Evolutionary conservation across 441 rosid genomes (phyloP).

Genomic region (Macaranga tanarius): DNA sequence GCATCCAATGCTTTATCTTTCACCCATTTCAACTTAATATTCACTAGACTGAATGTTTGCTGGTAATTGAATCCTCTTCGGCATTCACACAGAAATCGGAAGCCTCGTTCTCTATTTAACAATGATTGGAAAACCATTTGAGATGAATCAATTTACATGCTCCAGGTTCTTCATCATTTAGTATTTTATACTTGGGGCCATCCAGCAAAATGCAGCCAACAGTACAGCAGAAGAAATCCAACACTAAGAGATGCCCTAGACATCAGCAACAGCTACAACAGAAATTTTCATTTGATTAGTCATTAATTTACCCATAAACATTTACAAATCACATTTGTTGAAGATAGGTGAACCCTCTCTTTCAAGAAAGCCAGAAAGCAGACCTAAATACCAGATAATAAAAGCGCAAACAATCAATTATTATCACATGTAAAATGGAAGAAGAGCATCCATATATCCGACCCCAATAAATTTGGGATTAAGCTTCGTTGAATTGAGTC

Average conservation of each 20-base stretch:
- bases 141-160: not conserved
- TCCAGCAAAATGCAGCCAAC: not conserved
- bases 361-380: not conserved
- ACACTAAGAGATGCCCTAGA: not conserved
- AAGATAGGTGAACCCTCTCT: not conserved
- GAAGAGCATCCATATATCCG: no score
- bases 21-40: constrained; percentile 81
- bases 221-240: not conserved
- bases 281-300: not conserved
- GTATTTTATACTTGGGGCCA: not conserved
- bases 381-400: not conserved
- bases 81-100: constrained; percentile 28
- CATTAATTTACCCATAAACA: not conserved
- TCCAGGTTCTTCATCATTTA: not conserved
- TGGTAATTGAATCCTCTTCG: constrained; percentile 42
- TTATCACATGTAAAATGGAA: no score
- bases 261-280: not conserved
- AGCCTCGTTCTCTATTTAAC: constrained; percentile 17
- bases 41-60: constrained; percentile 58
- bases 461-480: no score
- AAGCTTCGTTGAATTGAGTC: no score
- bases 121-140: constrained; percentile 38
- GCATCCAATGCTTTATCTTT: constrained; percentile 69
- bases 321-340: not conserved
- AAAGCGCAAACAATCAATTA: no score